These are phyloP conservation scores for Sisymbrium irio DNA, from an alignment of 345 rosid genomes.

Conservation along the genomic window DNA sequence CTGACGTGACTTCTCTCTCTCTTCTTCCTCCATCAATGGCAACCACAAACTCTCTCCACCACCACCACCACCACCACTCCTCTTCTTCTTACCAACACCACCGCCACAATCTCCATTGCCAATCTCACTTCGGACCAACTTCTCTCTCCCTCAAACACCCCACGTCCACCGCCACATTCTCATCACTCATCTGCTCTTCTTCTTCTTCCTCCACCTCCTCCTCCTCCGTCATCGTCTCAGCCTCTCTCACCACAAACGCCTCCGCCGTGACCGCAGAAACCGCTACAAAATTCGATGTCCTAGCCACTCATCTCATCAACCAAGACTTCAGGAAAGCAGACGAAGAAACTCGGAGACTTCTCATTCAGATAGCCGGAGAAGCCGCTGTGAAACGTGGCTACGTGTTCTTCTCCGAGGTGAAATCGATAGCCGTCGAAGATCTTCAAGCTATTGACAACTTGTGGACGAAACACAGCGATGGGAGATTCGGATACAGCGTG, in stretches of 20 bases:
- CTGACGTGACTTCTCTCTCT: constrained; percentile 28
- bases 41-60: constrained; percentile 39
- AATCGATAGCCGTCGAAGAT: constrained; percentile 57
- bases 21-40: constrained; percentile 35
- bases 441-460: constrained; percentile 71
- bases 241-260: constrained; percentile 29
- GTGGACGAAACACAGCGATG: constrained; percentile 66
- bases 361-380: constrained; percentile 77
- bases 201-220: constrained; percentile 35
- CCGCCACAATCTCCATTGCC: constrained; percentile 34
- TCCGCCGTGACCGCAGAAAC: constrained; percentile 45
- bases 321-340: constrained; percentile 83
- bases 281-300: constrained; percentile 56
- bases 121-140: constrained; percentile 38
- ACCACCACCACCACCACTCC: constrained; percentile 24
- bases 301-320: constrained; percentile 52
- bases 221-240: constrained; percentile 22
- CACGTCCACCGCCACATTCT: constrained; percentile 37
- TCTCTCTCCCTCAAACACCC: constrained; percentile 40
- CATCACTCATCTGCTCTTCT: constrained; percentile 33
- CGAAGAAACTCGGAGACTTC: constrained; percentile 82
- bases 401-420: constrained; percentile 94
- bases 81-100: constrained; percentile 33
- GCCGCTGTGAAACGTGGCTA: constrained; percentile 75
- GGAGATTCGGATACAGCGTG: constrained; percentile 76